A percentile compares a stretch with the other conserved stretches of the same genome.
Evolutionary conservation across 129 eudicot genomes (phyloP).

Genomic region (Saussurea involucrata): DNA sequence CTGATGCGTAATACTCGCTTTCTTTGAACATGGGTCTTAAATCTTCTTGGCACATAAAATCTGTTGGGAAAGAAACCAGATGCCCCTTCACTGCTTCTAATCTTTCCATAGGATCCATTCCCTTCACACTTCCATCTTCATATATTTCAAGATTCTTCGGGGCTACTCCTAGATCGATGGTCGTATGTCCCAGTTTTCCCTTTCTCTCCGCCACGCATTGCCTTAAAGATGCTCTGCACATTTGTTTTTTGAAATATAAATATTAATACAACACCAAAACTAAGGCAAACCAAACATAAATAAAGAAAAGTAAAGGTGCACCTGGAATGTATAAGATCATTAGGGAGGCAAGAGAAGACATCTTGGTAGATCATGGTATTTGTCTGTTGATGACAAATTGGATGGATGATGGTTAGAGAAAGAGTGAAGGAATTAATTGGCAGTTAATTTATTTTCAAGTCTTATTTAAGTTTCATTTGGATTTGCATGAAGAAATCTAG

Average conservation of each 20-base stretch:
- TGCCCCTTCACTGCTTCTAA: conserved; percentile 81
- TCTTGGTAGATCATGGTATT: conserved; percentile 95
- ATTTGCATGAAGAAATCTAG: conserved; percentile 8
- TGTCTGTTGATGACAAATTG: conserved; percentile 55
- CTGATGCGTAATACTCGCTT: conserved; percentile 96
- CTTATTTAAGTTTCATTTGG: not conserved
- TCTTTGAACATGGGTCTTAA: conserved; percentile 89
- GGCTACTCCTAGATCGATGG: conserved; percentile 89
- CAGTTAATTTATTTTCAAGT: not conserved
- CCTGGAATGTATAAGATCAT: conserved; percentile 96
- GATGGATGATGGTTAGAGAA: not conserved
- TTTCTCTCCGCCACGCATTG: conserved; percentile 75
- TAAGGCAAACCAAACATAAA: not conserved
- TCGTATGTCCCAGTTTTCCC: conserved; percentile 79
- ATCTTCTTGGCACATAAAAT: conserved; percentile 93
- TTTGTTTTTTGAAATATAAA: not conserved
- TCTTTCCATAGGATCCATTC: conserved; percentile 82
- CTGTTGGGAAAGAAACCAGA: conserved; percentile 89
- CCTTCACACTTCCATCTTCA: conserved; percentile 64
- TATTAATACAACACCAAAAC: not conserved
- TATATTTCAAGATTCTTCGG: conserved; percentile 64
- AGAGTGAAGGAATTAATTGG: not conserved
- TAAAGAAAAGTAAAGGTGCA: not conserved
- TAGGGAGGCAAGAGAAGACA: conserved; percentile 90
- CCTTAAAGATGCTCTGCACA: conserved; percentile 65